Evolutionary conservation across 2,329 filamentous ascomycete genomes (phyloP), one percentile per base, ranked within the genome.

Genomic region (Fonsecaea monophora): DNA sequence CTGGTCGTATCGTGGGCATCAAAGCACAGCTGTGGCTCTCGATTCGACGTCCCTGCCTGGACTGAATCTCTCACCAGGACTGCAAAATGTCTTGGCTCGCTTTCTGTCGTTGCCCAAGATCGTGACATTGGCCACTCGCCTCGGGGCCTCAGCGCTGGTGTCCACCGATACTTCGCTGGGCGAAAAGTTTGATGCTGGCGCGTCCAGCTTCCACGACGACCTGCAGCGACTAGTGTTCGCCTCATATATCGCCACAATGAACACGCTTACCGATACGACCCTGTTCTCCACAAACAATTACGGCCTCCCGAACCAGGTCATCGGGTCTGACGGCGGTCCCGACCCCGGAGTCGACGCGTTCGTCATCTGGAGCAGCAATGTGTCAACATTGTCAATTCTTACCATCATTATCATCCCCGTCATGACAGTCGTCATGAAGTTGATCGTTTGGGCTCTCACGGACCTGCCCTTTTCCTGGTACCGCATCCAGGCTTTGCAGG

Each of bases 241-340:
- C 30, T 61, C 58, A 12, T 61, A 61, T n/a, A 61, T 61, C 34
- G 58, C 58, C n/a, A 53, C 58, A 9, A 61, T 61, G 58, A 61
- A 61, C 45, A 61, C 48, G 40, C 45, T 61, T 30, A 61, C 58
- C 4, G 58, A 61, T 25, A 61, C 58, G 25, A 61, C 58, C 5
- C 18, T 61, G 34, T 61, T 53, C 58, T 40, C 58, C 10, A n/a
- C 58, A 8, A 53, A 61, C 42, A 50, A 61, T 12, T 53, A 61
- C 37, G 58, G 48, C 32, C 53, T 61, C 30, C 32, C 58, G n/a
- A 61, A 61, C 34, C 30, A 37, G 21, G 58, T 15, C 32, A n/a
- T 30, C 4, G 58, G 34, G 10, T 37, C 40, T 10, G 45, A 53
- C 34, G 58, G 58, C 18, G n/a, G 53, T 9, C 15, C 37, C 12